Percentiles rank a stretch among this genome's conserved stretches.
phyloP scores from a whole-genome alignment of 2,329 filamentous ascomycete species.

The Thelonectria rubi region DNA sequence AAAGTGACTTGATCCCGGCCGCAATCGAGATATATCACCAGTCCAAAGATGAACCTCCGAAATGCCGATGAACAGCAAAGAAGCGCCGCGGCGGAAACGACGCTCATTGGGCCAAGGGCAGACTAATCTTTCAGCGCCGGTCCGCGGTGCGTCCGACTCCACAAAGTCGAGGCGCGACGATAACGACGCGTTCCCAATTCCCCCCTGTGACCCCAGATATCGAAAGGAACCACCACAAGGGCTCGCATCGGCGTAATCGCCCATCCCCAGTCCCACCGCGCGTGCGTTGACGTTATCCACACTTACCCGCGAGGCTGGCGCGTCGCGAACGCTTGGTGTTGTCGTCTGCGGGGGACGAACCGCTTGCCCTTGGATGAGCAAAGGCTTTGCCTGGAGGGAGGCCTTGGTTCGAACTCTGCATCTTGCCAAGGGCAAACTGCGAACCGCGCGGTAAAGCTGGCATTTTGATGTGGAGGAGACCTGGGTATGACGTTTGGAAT shows the following conservation, averaged over 20 bases:
- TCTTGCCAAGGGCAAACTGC: background rate
- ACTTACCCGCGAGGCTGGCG: background rate
- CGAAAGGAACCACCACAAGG: no score
- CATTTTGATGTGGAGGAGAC: no score
- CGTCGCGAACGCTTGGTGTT: background rate
- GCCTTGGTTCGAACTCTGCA: background rate
- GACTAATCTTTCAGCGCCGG: constrained; percentile 25
- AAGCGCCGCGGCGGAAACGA: constrained; percentile 31
- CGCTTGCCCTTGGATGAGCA: background rate
- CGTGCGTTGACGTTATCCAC: constrained; percentile 2
- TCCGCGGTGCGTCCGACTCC: constrained; percentile 40
- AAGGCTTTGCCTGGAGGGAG: background rate
- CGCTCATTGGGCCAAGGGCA: constrained; percentile 38
- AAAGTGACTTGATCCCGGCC: constrained; percentile 2
- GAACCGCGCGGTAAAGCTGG: background rate
- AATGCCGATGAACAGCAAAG: background rate
- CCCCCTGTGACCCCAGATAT: constrained; percentile 11
- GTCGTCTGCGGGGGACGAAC: background rate
- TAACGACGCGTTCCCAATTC: constrained; percentile 2
- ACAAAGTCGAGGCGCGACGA: constrained; percentile 8
- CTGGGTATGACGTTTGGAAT: background rate
- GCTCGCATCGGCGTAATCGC: background rate
- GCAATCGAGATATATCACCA: background rate
- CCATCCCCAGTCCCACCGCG: background rate
- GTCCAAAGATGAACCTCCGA: constrained; percentile 4